Percentiles rank a stretch among this genome's conserved stretches.
Conservation (phyloP, 2,329 filamentous ascomycete genomes). For the Spiromastix sp. region DNA sequence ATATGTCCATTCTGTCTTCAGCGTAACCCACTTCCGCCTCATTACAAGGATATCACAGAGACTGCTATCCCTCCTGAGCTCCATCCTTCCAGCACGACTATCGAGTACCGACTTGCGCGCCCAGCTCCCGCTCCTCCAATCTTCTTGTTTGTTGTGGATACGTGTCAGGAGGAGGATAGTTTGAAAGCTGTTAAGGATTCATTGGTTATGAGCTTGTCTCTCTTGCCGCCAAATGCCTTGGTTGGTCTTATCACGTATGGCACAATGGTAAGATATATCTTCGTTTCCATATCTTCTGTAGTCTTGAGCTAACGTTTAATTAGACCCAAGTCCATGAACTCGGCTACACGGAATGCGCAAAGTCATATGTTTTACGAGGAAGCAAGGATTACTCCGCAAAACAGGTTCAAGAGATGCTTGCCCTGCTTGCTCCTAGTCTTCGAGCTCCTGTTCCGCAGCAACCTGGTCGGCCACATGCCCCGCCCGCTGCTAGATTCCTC, state of each 20-base stretch:
- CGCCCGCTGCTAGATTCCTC: conserved; percentile 78
- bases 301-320: not conserved
- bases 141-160: conserved; percentile 59
- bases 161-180: conserved; percentile 58
- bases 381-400: conserved; percentile 98
- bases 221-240: conserved; percentile 53
- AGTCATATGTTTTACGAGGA: conserved; percentile 95
- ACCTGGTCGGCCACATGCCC: conserved; percentile 62
- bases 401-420: conserved; percentile 99
- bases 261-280: conserved; percentile 61
- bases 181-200: conserved; percentile 57
- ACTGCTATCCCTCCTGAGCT: conserved; percentile 56
- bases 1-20: conserved; percentile 60
- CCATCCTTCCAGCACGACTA: conserved; percentile 54
- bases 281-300: not conserved
- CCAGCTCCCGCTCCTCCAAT: conserved; percentile 56
- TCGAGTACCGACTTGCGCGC: conserved; percentile 54
- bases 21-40: conserved; percentile 54
- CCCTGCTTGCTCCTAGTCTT: conserved; percentile 60
- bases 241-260: conserved; percentile 61
- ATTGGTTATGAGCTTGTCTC: conserved; percentile 54
- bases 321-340: conserved; percentile 94
- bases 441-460: conserved; percentile 65
- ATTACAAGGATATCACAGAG: conserved; percentile 60
- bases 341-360: conserved; percentile 94